Conservation (phyloP, 495 filamentous ascomycete species). For the Pyrenula massariospora region DNA sequence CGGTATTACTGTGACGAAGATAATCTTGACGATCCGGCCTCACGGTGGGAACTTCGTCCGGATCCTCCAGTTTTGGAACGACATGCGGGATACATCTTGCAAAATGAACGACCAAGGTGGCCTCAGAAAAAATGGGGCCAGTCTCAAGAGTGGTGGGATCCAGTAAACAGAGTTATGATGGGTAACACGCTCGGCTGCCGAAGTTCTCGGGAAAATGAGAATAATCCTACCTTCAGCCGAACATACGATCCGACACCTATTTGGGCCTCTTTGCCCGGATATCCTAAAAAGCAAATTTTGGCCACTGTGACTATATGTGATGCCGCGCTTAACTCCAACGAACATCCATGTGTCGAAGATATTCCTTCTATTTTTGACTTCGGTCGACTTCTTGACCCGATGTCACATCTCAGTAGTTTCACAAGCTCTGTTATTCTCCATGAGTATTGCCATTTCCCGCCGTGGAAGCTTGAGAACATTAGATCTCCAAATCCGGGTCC, state of each 20-base stretch:
- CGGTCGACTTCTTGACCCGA: background rate
- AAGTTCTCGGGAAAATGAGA: background rate
- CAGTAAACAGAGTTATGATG: background rate
- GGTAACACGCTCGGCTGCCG: background rate
- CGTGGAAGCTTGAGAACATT: background rate
- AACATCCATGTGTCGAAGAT: background rate
- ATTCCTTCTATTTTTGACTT: background rate
- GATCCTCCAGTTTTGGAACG: background rate
- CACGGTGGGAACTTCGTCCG: background rate
- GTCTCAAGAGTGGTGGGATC: background rate
- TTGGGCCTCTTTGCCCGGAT: background rate
- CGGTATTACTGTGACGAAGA: background rate
- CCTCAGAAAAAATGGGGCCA: background rate
- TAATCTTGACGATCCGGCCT: background rate
- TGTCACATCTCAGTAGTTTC: background rate
- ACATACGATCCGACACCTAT: background rate
- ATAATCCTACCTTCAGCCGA: background rate
- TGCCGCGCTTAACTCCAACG: background rate
- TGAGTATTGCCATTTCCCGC: background rate
- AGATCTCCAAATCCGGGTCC: background rate
- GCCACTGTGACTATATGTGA: background rate
- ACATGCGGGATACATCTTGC: background rate
- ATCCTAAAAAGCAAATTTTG: background rate
- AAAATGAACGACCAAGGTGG: background rate
- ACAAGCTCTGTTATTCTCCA: background rate